Conservation (phyloP, 352 stramenopile genomes). For the Phytophthora pistaciae region DNA sequence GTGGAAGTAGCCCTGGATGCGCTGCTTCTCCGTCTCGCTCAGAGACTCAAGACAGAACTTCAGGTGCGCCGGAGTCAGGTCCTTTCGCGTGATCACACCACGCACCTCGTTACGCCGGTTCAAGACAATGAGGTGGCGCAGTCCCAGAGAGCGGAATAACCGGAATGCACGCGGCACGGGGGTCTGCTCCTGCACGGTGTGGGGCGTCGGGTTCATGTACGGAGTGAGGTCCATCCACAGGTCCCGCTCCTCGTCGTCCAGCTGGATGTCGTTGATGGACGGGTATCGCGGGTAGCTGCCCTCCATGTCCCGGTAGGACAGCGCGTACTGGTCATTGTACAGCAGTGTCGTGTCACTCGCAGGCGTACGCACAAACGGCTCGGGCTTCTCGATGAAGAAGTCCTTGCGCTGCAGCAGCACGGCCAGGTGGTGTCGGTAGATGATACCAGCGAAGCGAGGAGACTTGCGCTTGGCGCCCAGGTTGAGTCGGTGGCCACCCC, state of each 20-base stretch:
- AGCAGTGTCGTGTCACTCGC: constrained; percentile 82
- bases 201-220: constrained; percentile 97
- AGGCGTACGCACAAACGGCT: constrained; percentile 81
- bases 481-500: constrained; percentile 31
- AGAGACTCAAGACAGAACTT: constrained; percentile 83
- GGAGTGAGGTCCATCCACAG: constrained; percentile 96
- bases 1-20: constrained; percentile 88
- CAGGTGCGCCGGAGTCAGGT: constrained; percentile 85
- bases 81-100: constrained; percentile 89
- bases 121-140: constrained; percentile 95
- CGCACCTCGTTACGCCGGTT: constrained; percentile 92
- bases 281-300: constrained; percentile 83
- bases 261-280: constrained; percentile 87
- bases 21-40: constrained; percentile 83
- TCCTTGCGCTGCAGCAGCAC: constrained; percentile 89
- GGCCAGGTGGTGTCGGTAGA: constrained; percentile 80
- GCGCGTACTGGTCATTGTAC: constrained; percentile 89
- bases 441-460: constrained; percentile 77
- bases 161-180: constrained; percentile 96
- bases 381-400: constrained; percentile 82
- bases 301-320: constrained; percentile 88
- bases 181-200: constrained; percentile 95
- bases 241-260: constrained; percentile 91
- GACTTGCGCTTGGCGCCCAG: constrained; percentile 32
- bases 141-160: constrained; percentile 97